Conservation (phyloP, 75 land plant genomes). For the Cryptomeria japonica region DNA sequence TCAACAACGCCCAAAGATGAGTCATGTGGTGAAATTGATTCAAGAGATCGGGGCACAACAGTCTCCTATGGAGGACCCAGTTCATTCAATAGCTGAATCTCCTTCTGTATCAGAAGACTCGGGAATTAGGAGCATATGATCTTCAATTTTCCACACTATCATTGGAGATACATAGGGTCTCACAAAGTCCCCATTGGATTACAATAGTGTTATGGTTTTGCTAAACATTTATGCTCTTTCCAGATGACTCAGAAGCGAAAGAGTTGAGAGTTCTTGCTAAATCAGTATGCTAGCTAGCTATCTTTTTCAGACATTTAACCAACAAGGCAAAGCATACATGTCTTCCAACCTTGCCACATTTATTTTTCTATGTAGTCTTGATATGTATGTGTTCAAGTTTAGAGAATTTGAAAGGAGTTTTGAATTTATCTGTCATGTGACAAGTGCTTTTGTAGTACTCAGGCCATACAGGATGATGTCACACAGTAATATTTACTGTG, state of each 20-base stretch:
- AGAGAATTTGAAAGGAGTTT: not conserved
- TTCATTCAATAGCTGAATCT: constrained; percentile 9
- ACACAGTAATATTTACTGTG: not conserved
- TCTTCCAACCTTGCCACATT: not conserved
- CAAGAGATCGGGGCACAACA: constrained; percentile 41
- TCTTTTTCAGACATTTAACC: not conserved
- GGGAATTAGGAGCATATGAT: constrained; percentile 4
- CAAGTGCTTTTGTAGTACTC: not conserved
- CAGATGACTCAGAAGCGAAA: not conserved
- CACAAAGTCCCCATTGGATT: not conserved
- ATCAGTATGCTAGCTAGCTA: not conserved
- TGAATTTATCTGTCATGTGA: not conserved
- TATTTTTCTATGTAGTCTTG: not conserved
- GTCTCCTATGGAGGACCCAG: not conserved
- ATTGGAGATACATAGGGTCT: not conserved
- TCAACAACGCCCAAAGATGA: constrained; percentile 61
- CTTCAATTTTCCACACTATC: not conserved
- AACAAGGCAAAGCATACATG: not conserved
- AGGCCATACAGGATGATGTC: not conserved
- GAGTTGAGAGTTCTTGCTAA: not conserved
- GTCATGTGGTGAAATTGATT: constrained; percentile 47
- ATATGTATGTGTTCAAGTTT: not conserved
- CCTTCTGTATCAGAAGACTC: constrained; percentile 16
- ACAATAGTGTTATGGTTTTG: not conserved
- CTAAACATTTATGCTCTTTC: not conserved